phyloP scores from a whole-genome alignment of 129 eudicot genomes.

The Centrapalus pauciflorus region DNA sequence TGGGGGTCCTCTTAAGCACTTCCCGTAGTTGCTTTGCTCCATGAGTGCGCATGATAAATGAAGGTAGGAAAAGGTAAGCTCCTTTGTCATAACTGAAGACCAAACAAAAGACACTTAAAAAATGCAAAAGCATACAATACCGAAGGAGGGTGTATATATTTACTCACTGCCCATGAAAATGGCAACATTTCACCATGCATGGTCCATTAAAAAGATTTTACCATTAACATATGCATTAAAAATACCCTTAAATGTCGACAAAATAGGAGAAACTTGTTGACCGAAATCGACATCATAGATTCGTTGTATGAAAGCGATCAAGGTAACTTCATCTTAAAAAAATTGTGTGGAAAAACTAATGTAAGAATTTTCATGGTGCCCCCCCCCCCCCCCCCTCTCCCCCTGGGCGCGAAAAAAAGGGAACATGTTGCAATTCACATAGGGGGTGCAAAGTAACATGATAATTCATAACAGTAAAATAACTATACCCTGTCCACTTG shows the following conservation, averaged over 20 bases:
- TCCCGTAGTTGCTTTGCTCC: conserved; percentile 85
- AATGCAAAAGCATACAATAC: conserved; percentile 6
- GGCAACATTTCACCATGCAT: not conserved
- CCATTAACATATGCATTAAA: not conserved
- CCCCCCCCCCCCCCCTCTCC: too few relatives aligned
- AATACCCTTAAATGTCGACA: not conserved
- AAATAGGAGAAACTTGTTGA: not conserved
- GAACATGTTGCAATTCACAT: conserved; percentile 1
- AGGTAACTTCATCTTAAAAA: not conserved
- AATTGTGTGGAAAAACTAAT: not conserved
- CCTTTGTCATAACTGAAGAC: conserved; percentile 80
- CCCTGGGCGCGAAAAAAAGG: too few relatives aligned
- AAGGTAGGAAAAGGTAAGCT: conserved; percentile 71
- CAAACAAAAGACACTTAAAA: conserved; percentile 2
- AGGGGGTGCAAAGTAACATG: not conserved
- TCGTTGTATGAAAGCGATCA: not conserved
- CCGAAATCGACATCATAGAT: not conserved
- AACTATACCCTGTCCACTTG: conserved; percentile 88
- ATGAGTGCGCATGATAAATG: conserved; percentile 87
- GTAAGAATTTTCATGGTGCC: not conserved
- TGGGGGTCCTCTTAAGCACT: conserved; percentile 57
- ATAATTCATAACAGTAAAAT: not conserved
- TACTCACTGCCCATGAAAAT: conserved; percentile 5
- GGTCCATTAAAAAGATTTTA: not conserved
- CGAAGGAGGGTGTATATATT: not conserved